These are phyloP conservation scores for Lasiodiplodia theobromae DNA, from an alignment of 2,329 filamentous ascomycete species.

Conservation along the genomic window DNA sequence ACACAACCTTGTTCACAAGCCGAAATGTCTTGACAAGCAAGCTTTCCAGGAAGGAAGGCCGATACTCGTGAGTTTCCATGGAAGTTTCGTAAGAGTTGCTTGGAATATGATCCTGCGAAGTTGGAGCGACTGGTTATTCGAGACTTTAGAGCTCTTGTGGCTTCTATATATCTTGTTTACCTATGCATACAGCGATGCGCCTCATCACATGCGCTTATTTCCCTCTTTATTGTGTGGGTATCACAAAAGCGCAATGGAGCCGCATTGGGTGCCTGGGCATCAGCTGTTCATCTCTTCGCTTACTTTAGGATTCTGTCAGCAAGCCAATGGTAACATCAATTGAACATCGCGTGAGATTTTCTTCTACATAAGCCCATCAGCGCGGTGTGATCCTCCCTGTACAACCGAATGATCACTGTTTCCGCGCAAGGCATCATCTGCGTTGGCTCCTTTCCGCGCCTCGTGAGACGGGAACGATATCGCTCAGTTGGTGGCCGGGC, in stretches of 20 bases:
- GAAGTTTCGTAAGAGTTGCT: neutral
- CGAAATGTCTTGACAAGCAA: conserved; percentile 46
- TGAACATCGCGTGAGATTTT: neutral
- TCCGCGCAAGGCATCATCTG: neutral
- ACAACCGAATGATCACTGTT: neutral
- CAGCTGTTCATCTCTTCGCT: neutral
- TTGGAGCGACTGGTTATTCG: neutral
- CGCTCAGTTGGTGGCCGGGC: neutral
- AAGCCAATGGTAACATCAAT: neutral
- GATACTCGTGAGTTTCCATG: neutral
- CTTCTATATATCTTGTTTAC: neutral
- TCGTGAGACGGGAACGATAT: neutral
- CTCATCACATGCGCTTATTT: neutral
- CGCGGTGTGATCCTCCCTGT: neutral
- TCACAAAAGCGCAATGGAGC: neutral
- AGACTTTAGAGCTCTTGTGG: neutral
- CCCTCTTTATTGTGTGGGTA: neutral
- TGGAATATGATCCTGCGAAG: neutral
- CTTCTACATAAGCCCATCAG: neutral
- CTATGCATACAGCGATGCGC: neutral
- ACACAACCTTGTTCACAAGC: conserved; percentile 48
- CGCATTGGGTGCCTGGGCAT: neutral
- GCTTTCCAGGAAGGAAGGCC: conserved; percentile 32
- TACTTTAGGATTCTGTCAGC: neutral
- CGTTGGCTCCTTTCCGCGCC: too few relatives aligned